phyloP scores from a whole-genome alignment of 2,329 filamentous ascomycete species.

The Diaporthe longicolla region DNA sequence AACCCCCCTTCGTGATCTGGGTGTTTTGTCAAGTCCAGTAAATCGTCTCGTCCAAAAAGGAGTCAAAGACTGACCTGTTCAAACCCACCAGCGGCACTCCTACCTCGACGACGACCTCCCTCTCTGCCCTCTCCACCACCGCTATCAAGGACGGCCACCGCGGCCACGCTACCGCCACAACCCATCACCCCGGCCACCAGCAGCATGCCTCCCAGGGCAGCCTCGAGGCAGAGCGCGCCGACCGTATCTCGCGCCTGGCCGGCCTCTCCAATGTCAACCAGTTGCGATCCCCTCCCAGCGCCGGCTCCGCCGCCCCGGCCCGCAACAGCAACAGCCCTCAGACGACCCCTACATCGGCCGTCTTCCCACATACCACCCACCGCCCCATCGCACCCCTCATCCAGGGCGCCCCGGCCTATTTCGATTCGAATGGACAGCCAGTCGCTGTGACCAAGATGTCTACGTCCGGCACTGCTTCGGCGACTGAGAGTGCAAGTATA shows the following conservation, averaged over 20 bases:
- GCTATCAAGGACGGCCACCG: conserved; percentile 97
- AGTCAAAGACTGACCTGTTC: not conserved
- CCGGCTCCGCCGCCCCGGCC: conserved; percentile 51
- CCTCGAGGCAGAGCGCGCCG: conserved; percentile 91
- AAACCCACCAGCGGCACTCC: conserved; percentile 80
- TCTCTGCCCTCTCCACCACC: conserved; percentile 91
- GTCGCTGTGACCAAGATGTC: conserved; percentile 81
- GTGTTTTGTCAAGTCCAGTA: not conserved
- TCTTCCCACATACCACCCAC: conserved; percentile 52
- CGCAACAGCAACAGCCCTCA: conserved; percentile 56
- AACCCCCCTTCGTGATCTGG: not conserved
- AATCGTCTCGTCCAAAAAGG: too few species aligned
- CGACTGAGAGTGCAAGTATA: conserved; percentile 80
- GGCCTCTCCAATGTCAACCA: conserved; percentile 91
- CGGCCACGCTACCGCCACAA: conserved; percentile 77
- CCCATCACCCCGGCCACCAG: conserved; percentile 69
- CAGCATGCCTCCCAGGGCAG: conserved; percentile 76
- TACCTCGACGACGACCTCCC: conserved; percentile 91
- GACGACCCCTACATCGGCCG: conserved; percentile 66
- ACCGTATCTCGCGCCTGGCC: conserved; percentile 93
- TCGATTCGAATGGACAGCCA: conserved; percentile 81
- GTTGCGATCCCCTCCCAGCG: conserved; percentile 67
- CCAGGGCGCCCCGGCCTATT: conserved; percentile 72
- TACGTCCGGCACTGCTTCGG: conserved; percentile 92
- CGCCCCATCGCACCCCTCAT: conserved; percentile 53